phyloP scores from a whole-genome alignment of 306 rosid species.

The Cyamopsis tetragonoloba region DNA sequence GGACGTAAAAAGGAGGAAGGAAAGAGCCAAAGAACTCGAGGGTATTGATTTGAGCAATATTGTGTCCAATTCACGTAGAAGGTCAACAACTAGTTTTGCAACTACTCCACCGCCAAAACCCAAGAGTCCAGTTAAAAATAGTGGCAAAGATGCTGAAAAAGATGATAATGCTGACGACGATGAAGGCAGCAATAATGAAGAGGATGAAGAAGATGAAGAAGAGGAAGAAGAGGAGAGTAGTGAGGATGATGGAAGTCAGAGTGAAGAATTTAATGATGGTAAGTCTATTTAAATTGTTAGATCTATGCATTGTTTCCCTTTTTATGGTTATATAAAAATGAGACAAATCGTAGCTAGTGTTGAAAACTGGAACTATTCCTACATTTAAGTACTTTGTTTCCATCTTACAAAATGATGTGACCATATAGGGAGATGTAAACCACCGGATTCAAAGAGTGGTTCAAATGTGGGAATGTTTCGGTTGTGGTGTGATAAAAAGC shows the following conservation, averaged over 20 bases:
- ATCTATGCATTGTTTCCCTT: constrained; percentile 1
- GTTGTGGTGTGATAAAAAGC: too few species aligned
- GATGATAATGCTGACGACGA: constrained; percentile 38
- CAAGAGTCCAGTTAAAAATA: constrained; percentile 58
- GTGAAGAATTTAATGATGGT: constrained; percentile 74
- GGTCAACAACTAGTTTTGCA: constrained; percentile 61
- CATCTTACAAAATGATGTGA: too few species aligned
- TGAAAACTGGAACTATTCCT: too few species aligned
- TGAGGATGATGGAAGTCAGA: constrained; percentile 55
- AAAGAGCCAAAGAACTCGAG: constrained; percentile 88
- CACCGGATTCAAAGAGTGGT: too few species aligned
- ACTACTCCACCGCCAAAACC: constrained; percentile 84
- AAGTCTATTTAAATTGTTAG: constrained; percentile 12
- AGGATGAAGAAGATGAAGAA: constrained; percentile 48
- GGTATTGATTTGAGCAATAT: constrained; percentile 93
- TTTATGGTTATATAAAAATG: constrained; percentile 12
- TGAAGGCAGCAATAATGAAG: constrained; percentile 44
- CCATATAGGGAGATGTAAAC: too few species aligned
- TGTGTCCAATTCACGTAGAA: constrained; percentile 80
- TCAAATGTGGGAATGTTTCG: too few species aligned
- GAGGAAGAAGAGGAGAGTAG: constrained; percentile 34
- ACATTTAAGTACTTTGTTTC: too few species aligned
- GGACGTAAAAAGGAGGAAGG: constrained; percentile 78
- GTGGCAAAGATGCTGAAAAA: constrained; percentile 42
- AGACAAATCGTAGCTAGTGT: too few species aligned